Conservation (phyloP, 179 eudicot species). For the Gypsophila paniculata region DNA sequence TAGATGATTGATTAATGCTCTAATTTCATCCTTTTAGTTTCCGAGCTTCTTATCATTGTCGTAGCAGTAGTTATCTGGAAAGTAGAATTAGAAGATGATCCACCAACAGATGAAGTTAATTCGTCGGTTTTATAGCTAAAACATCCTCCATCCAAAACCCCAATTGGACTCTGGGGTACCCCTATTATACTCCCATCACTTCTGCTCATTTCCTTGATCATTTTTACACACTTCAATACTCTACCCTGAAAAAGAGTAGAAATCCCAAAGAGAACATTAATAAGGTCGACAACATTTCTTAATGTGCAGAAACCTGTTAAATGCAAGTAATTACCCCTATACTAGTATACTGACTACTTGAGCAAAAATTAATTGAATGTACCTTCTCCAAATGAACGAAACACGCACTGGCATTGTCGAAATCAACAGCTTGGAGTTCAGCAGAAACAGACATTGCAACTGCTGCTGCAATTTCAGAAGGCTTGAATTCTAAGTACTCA, state of each 20-base stretch:
- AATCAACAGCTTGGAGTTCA: slow-evolving; percentile 36
- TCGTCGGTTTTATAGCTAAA: slow-evolving; percentile 47
- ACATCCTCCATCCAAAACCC: slow-evolving; percentile 54
- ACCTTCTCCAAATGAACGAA: slow-evolving; percentile 50
- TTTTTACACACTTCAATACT: slow-evolving; percentile 50
- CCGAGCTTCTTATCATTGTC: slow-evolving; percentile 24
- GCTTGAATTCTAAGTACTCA: slow-evolving; percentile 65
- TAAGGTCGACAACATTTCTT: slow-evolving; percentile 7
- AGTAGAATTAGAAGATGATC: slow-evolving; percentile 29
- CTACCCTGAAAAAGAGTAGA: slow-evolving; percentile 45
- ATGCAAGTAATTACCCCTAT: background rate
- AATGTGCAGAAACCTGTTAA: slow-evolving; percentile 3
- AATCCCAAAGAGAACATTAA: background rate
- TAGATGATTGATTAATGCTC: slow-evolving; percentile 12
- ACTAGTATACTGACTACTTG: background rate
- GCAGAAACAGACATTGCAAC: slow-evolving; percentile 48
- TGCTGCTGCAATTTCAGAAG: slow-evolving; percentile 65
- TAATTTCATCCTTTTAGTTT: slow-evolving; percentile 41
- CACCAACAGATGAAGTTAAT: slow-evolving; percentile 21
- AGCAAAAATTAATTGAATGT: slow-evolving; percentile 13
- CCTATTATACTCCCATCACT: slow-evolving; percentile 25
- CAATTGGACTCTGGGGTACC: slow-evolving; percentile 53
- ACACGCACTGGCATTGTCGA: slow-evolving; percentile 39
- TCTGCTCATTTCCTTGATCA: slow-evolving; percentile 36
- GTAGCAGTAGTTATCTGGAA: slow-evolving; percentile 24